These are phyloP conservation scores for Setomelanomma holmii DNA, from an alignment of 2,329 filamentous ascomycete species.

Conservation along the genomic window DNA sequence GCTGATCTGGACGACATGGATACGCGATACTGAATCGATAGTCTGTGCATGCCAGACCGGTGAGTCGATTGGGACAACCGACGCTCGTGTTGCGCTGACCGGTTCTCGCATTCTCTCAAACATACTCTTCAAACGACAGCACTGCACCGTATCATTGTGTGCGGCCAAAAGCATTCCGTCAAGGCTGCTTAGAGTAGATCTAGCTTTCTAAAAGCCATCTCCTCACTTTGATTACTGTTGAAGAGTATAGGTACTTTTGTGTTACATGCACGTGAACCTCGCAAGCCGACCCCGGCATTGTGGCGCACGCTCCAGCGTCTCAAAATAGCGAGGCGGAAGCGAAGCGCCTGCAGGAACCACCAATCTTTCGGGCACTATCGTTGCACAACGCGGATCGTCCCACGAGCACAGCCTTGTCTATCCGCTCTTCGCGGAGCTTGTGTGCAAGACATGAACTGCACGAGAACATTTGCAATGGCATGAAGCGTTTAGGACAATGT, in stretches of 20 bases:
- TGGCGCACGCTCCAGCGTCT: slow-evolving; percentile 17
- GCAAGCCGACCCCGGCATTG: neutral
- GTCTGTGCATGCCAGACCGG: slow-evolving; percentile 26
- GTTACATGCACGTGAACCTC: neutral
- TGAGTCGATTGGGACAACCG: slow-evolving; percentile 20
- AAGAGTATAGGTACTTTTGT: neutral
- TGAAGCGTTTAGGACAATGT: too few relatives aligned
- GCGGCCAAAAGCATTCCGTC: too few relatives aligned
- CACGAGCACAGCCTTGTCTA: slow-evolving; percentile 21
- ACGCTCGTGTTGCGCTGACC: too few relatives aligned
- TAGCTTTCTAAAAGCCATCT: too few relatives aligned
- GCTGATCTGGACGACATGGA: slow-evolving; percentile 50
- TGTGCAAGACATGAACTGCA: neutral
- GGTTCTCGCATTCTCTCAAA: neutral
- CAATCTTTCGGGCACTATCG: neutral
- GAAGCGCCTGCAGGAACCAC: slow-evolving; percentile 4
- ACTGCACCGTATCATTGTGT: too few relatives aligned
- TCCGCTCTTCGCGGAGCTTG: neutral
- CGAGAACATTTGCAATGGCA: neutral
- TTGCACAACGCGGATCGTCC: neutral
- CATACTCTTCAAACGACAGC: too few relatives aligned
- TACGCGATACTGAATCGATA: slow-evolving; percentile 41
- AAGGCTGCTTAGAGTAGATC: too few relatives aligned
- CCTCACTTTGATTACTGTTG: too few relatives aligned
- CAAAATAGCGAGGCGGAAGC: slow-evolving; percentile 28